Evolutionary conservation across 192 early-diverging fungal genomes (phyloP), one percentile per base, ranked within the genome.

Genomic region (Backusella liffmaniae): DNA sequence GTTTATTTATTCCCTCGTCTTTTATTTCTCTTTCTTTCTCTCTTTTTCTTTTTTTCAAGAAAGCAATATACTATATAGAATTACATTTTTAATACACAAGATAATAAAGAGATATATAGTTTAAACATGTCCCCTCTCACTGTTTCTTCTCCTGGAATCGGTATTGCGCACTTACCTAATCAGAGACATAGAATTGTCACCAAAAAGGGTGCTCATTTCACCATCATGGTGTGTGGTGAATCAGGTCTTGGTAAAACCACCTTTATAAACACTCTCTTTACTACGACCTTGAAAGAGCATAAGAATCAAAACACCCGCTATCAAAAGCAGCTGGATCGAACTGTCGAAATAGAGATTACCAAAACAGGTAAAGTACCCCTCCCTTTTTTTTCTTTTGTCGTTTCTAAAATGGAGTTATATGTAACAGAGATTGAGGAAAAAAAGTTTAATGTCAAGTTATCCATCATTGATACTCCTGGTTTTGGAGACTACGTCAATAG

Each of bases 401-500:
- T 35, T 26, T 18, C n/a, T 70, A 42, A 70, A 70, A 29, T 9
- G 32, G 32, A 32, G 32, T 3, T 32, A 26, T 21, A 26, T 41
- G 13, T 70, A 26, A 75, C 77, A 86, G 97, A 97, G 10, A 92
- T 99, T 51, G 95, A 99, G 83, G 97, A 99, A 81, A 97, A 94
- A 78, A 92, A 93, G 26, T 94, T 99, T 75, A 91, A 92, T 76
- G 90, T 99, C 59, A 92, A 93, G 79, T 86, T 99, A 18, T 97
- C 93, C 53, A 93, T 99, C 34, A 95, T 97, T 32, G 97, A 99
- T 76, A 98, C 97, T 9, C 97, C 97, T 30, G 97, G 97, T 13
- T 99, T 95, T 78, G 96, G 97, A 74, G 97, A 99, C 81, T 95
- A 94, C 81, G 94, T 99, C 83, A 99, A 98, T 86, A 99, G 98